phyloP scores from a whole-genome alignment of 257 asterid species.

The Solanum chiquidenum region DNA sequence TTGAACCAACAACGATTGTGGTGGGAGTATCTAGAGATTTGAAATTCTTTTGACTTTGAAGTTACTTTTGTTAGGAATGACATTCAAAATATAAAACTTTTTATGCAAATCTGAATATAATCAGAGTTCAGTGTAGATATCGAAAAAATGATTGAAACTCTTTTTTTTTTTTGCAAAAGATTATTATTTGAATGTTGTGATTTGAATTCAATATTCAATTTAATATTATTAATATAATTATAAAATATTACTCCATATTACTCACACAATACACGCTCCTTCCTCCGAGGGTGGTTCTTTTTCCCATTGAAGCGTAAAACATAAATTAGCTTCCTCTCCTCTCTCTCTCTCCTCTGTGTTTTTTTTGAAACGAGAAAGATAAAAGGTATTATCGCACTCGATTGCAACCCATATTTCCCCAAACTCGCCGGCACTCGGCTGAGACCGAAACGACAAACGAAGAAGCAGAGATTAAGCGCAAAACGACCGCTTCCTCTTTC shows the following conservation, averaged over 20 bases:
- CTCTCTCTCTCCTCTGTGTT: neutral
- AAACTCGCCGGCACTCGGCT: slow-evolving; percentile 29
- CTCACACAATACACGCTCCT: neutral
- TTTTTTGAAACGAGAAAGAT: slow-evolving; percentile 11
- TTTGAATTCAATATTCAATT: no score
- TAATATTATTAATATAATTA: no score
- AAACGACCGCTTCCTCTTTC: slow-evolving; percentile 4
- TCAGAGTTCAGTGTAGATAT: no score
- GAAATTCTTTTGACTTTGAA: neutral
- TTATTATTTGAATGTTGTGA: no score
- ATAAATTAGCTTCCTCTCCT: slow-evolving; percentile 13
- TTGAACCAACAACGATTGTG: neutral
- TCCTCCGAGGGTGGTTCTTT: neutral
- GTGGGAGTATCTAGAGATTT: neutral
- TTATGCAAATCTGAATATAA: no score
- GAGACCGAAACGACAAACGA: neutral
- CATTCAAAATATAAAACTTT: rapidly evolving
- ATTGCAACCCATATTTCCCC: slow-evolving; percentile 4
- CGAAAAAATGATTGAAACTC: no score
- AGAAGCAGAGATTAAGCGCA: neutral
- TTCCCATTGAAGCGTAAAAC: slow-evolving; percentile 15
- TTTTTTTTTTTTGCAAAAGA: no score
- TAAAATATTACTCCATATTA: no score
- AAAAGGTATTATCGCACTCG: slow-evolving; percentile 3
- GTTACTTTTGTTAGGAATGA: no score